Conservation (phyloP, 2,329 filamentous ascomycete species). For the Exutisphaerella laricina region DNA sequence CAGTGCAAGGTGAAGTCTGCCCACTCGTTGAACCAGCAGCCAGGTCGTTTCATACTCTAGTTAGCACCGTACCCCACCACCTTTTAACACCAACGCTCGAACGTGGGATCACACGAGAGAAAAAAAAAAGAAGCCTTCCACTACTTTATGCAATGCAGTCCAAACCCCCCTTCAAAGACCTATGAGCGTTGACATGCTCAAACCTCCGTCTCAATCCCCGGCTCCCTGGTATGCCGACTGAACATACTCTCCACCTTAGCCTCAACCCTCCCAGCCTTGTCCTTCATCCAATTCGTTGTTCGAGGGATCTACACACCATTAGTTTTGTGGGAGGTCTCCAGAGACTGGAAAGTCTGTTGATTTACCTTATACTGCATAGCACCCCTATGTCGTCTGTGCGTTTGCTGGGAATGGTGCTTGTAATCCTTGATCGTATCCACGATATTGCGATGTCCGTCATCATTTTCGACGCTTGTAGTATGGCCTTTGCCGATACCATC, state of each 20-base stretch:
- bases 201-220: conserved; percentile 64
- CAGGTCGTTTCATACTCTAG: not conserved
- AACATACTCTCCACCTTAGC: conserved; percentile 45
- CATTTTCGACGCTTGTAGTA: conserved; percentile 32
- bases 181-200: conserved; percentile 35
- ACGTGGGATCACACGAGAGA: not conserved
- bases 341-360: not conserved
- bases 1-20: not conserved
- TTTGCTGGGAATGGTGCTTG: conserved; percentile 52
- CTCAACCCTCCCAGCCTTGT: conserved; percentile 51
- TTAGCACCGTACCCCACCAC: not conserved
- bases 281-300: conserved; percentile 54
- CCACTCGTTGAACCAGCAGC: not conserved
- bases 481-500: conserved; percentile 6
- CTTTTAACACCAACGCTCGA: not conserved
- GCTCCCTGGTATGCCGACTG: conserved; percentile 53
- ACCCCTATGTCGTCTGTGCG: conserved; percentile 62
- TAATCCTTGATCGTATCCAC: conserved; percentile 55
- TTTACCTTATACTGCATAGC: conserved; percentile 64
- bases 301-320: conserved; percentile 43
- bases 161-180: not conserved
- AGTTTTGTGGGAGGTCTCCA: too few relatives aligned
- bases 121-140: not conserved
- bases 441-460: conserved; percentile 34
- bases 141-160: not conserved